A percentile compares a stretch with the other conserved stretches of the same genome.
Conservation (phyloP, 2,329 filamentous ascomycete genomes). For the Clonostachys chloroleuca region DNA sequence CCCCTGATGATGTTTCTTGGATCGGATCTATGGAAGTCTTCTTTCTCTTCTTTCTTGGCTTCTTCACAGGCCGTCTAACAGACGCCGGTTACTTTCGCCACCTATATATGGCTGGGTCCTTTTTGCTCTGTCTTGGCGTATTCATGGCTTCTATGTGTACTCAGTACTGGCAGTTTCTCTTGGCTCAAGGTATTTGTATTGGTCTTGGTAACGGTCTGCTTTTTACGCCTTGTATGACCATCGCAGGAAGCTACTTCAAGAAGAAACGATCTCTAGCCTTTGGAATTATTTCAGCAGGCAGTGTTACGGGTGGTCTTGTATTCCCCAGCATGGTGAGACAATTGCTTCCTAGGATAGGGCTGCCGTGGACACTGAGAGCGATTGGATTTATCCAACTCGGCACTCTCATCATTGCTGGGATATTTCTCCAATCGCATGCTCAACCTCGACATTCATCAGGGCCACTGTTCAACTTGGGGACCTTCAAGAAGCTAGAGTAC, state of each 20-base stretch:
- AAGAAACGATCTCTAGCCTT: conserved; percentile 17
- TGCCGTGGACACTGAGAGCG: conserved; percentile 17
- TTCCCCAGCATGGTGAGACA: conserved; percentile 18
- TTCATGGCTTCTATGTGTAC: conserved; percentile 31
- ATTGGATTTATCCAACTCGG: conserved; percentile 20
- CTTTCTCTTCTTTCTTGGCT: conserved; percentile 25
- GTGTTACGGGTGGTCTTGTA: conserved; percentile 21
- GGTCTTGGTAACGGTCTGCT: conserved; percentile 37
- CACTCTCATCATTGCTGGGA: conserved; percentile 14
- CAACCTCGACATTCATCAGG: conserved; percentile 28
- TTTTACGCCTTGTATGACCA: conserved; percentile 27
- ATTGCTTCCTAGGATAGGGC: conserved; percentile 14
- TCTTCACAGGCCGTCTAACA: conserved; percentile 33
- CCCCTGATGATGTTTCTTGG: conserved; percentile 23
- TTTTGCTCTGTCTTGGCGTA: conserved; percentile 38
- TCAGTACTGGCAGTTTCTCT: conserved; percentile 36
- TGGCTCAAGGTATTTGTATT: conserved; percentile 37
- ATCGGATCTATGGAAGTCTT: conserved; percentile 42
- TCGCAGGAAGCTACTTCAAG: conserved; percentile 25
- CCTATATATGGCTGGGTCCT: conserved; percentile 31
- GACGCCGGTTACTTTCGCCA: conserved; percentile 39
- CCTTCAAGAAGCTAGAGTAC: conserved; percentile 33
- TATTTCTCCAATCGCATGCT: conserved; percentile 32
- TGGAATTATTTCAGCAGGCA: conserved; percentile 23
- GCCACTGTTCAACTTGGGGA: conserved; percentile 33